A percentile compares a stretch with the other conserved stretches of the same genome.
Evolutionary conservation across 2,329 filamentous ascomycete genomes (phyloP).

Genomic region (Fusarium circinatum): DNA sequence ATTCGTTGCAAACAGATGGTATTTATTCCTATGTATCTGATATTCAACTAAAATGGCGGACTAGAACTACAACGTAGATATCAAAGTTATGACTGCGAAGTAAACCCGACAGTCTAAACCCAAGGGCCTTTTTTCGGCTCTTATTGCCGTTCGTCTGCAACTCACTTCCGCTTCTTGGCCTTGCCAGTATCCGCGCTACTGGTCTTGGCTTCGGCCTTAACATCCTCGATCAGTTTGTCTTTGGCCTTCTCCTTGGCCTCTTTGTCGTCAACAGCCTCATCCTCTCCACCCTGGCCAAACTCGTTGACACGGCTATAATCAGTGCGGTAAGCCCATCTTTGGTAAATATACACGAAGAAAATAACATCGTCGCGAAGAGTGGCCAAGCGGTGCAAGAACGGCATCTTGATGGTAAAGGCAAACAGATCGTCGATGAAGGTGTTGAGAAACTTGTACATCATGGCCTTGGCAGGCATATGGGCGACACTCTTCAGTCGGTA

Average conservation of each 20-base stretch:
- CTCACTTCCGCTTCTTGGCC: slow-evolving; percentile 56
- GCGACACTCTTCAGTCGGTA: slow-evolving; percentile 95
- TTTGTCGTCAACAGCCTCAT: slow-evolving; percentile 81
- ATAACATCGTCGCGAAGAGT: slow-evolving; percentile 96
- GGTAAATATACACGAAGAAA: slow-evolving; percentile 98
- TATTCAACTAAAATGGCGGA: background rate
- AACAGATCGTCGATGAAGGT: slow-evolving; percentile 99
- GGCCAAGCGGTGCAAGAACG: slow-evolving; percentile 88
- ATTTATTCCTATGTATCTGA: background rate
- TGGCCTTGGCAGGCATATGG: slow-evolving; percentile 95
- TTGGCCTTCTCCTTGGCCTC: slow-evolving; percentile 53
- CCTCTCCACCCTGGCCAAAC: slow-evolving; percentile 98
- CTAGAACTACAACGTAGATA: background rate
- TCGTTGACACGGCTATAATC: slow-evolving; percentile 96
- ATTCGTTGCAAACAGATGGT: background rate
- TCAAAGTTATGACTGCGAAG: background rate
- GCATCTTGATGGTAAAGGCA: slow-evolving; percentile 99
- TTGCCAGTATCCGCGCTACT: slow-evolving; percentile 62
- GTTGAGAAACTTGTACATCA: slow-evolving; percentile 99
- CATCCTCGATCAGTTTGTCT: slow-evolving; percentile 51
- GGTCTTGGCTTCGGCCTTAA: slow-evolving; percentile 55
- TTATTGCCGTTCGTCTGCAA: background rate
- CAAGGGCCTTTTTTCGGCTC: background rate
- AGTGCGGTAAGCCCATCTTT: slow-evolving; percentile 90
- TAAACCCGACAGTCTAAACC: background rate